Evolutionary conservation across 257 asterid species (phyloP), one percentile per base, ranked within the genome.

Genomic region (Verbena officinalis): DNA sequence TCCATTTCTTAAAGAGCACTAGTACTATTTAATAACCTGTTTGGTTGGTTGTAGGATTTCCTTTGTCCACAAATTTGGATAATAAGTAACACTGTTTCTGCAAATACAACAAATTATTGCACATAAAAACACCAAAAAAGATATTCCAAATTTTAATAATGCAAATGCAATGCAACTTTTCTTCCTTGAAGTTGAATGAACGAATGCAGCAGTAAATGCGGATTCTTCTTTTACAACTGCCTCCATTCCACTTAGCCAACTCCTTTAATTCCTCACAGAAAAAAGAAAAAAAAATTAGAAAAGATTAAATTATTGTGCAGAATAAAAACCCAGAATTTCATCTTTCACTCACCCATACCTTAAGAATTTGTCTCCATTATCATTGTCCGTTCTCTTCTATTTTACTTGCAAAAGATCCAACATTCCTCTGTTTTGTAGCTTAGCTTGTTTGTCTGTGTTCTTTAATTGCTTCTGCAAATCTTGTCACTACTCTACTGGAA

Each of bases 201-300:
- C 30, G 39, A 34, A 59, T 22, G 43, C 12, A 3, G 68, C 52
- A 72, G 64, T 73, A 60, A 66, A 73, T 73, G 73, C 67, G 30
- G 75, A 68, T 57, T 46, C 74, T 62, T 59, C 54, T 38, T 16
- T 62, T 56, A 31, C 75, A 74, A 68, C 75, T 21, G 67, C 78
- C 71, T 55, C 65, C 59, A n/a, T 17, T 22, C 43, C 45, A 38
- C 54, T 9, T 52, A 30, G 39, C 63, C 30, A 64, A 72, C 67
- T 48, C 61, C 60, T 53, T 67, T 55, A 19, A 31, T 27, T n/a
- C 39, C 31, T 45, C 59, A 44, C 39, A 36, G 50, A 21, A 22
- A 31, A 22, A 15, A 13, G n/a, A n/a, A n/a, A n/a, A n/a, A n/a
- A n/a, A n/a, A n/a, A n/a, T n/a, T n/a, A n/a, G n/a, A n/a, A n/a